These are phyloP conservation scores for Epichloe sp. DNA, from an alignment of 2,329 filamentous ascomycete genomes.

Conservation along the genomic window DNA sequence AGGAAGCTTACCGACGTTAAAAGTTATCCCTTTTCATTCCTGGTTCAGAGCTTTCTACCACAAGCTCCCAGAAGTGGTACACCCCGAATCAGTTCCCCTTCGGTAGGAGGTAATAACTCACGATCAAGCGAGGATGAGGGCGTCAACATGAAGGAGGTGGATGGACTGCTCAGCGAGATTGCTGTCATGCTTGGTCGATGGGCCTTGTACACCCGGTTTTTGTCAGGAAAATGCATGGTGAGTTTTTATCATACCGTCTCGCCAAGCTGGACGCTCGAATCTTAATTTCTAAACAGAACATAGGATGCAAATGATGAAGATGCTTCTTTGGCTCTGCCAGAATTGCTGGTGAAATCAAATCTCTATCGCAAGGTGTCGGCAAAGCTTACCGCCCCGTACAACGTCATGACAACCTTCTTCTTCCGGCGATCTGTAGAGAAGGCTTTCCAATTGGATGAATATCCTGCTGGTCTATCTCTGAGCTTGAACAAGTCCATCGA, in stretches of 20 bases:
- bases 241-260: slow-evolving; percentile 16
- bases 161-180: slow-evolving; percentile 75
- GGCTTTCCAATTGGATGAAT: slow-evolving; percentile 91
- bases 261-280: neutral
- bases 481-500: slow-evolving; percentile 59
- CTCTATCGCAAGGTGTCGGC: slow-evolving; percentile 65
- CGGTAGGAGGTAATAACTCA: slow-evolving; percentile 40
- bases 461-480: slow-evolving; percentile 65
- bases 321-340: slow-evolving; percentile 50
- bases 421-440: slow-evolving; percentile 93
- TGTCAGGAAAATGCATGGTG: slow-evolving; percentile 76
- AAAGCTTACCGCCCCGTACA: slow-evolving; percentile 70
- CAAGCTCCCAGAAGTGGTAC: slow-evolving; percentile 51
- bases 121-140: slow-evolving; percentile 74
- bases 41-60: slow-evolving; percentile 85
- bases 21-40: slow-evolving; percentile 93
- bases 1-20: slow-evolving; percentile 88
- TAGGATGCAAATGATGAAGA: slow-evolving; percentile 42
- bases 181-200: slow-evolving; percentile 86
- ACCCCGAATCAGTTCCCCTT: slow-evolving; percentile 64
- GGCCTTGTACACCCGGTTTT: slow-evolving; percentile 83
- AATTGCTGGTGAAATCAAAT: slow-evolving; percentile 65
- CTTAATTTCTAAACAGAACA: neutral
- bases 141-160: slow-evolving; percentile 94
- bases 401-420: slow-evolving; percentile 89